These are phyloP conservation scores for Mucor racemosus DNA, from an alignment of 371 early-diverging fungal genomes.

Conservation along the genomic window DNA sequence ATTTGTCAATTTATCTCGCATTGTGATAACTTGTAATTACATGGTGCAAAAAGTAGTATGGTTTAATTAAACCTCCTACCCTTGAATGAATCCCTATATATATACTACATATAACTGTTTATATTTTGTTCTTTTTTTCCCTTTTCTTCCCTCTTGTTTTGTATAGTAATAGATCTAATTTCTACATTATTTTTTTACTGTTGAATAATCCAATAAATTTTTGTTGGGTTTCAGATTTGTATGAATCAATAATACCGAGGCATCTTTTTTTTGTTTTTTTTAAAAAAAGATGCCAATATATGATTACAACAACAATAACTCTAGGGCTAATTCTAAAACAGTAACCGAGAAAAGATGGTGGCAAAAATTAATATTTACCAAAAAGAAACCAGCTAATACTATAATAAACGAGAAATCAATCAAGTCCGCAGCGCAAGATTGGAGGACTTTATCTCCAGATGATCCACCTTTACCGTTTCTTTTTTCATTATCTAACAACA, in stretches of 20 bases:
- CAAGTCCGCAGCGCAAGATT: constrained; percentile 9
- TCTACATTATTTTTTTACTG: not conserved
- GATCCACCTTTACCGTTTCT: constrained; percentile 27
- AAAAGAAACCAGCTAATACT: not conserved
- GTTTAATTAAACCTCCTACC: constrained; percentile 21
- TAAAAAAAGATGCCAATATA: constrained; percentile 8
- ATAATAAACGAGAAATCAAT: not conserved
- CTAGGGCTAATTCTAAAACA: not conserved
- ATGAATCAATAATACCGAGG: not conserved
- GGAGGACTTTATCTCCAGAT: constrained; percentile 27
- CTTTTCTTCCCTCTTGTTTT: not conserved
- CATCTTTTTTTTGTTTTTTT: not conserved
- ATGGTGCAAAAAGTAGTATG: not conserved
- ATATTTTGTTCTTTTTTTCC: not conserved
- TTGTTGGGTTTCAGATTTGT: not conserved
- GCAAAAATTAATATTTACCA: constrained; percentile 7
- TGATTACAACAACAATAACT: not conserved
- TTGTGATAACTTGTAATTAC: not conserved
- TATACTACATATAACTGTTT: not conserved
- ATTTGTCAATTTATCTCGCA: constrained; percentile 15
- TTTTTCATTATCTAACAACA: not conserved
- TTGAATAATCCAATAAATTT: not conserved
- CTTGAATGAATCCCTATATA: not conserved
- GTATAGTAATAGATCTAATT: not conserved
- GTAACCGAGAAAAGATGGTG: constrained; percentile 4